Percentiles rank a stretch among this genome's conserved stretches.
phyloP scores from a whole-genome alignment of 1,284 basidiomycete genomes.

The Pseudozyma hubeiensis region DNA sequence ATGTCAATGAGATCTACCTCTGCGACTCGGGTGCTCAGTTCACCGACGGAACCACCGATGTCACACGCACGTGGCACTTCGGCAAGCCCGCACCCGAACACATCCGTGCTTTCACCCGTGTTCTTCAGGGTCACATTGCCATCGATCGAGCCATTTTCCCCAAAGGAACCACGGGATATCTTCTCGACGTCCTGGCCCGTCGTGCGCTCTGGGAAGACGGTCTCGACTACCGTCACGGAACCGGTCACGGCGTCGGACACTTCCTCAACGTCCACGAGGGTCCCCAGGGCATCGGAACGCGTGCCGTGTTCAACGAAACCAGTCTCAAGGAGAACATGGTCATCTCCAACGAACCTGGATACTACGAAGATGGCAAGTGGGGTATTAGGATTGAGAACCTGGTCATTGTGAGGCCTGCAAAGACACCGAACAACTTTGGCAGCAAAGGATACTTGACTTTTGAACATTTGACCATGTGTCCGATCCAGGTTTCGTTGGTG shows the following conservation, averaged over 20 bases:
- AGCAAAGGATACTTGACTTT: constrained; percentile 69
- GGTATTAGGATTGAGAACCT: constrained; percentile 91
- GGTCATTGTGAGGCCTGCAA: constrained; percentile 56
- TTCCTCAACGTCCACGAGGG: constrained; percentile 67
- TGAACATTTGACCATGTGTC: constrained; percentile 70
- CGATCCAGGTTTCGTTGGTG: constrained; percentile 87
- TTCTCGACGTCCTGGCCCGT: constrained; percentile 85
- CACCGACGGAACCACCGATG: constrained; percentile 92
- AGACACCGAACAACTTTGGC: constrained; percentile 85
- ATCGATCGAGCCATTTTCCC: constrained; percentile 90
- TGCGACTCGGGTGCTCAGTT: constrained; percentile 95
- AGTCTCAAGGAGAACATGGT: constrained; percentile 66
- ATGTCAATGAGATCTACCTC: constrained; percentile 76
- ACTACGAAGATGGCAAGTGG: constrained; percentile 89
- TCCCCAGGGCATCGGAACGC: constrained; percentile 66
- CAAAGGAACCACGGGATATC: constrained; percentile 81
- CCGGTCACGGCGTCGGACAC: constrained; percentile 64
- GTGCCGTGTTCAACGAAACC: constrained; percentile 66
- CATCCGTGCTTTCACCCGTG: constrained; percentile 88
- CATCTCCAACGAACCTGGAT: constrained; percentile 79
- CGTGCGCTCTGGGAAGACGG: constrained; percentile 90
- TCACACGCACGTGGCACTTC: constrained; percentile 87
- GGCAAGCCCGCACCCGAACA: constrained; percentile 85
- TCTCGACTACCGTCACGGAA: constrained; percentile 74
- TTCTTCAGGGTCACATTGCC: constrained; percentile 94